Evolutionary conservation across 257 asterid species (phyloP).

Genomic region (Plantago major): DNA sequence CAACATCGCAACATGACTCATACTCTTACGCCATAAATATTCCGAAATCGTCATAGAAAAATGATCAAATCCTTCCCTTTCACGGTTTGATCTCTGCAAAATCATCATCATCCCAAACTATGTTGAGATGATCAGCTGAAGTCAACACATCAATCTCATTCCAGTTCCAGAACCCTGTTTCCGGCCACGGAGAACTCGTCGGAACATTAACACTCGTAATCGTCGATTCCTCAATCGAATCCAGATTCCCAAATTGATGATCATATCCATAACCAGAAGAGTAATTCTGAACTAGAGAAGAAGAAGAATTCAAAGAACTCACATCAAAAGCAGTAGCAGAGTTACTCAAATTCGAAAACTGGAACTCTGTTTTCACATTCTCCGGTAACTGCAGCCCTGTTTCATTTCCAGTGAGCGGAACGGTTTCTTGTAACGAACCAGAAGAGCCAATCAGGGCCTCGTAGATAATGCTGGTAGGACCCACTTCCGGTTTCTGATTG

Average conservation of each 20-base stretch:
- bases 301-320: slow-evolving; percentile 17
- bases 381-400: not conserved
- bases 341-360: slow-evolving; percentile 19
- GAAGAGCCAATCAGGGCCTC: slow-evolving; percentile 20
- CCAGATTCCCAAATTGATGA: slow-evolving; percentile 21
- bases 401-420: not conserved
- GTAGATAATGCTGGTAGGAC: slow-evolving; percentile 20
- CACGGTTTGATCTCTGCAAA: slow-evolving; percentile 29
- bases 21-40: not conserved
- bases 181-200: slow-evolving; percentile 24
- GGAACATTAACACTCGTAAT: slow-evolving; percentile 29
- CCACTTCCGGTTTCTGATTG: not conserved
- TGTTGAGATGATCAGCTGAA: slow-evolving; percentile 40
- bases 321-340: slow-evolving; percentile 2
- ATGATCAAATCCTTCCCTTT: not conserved
- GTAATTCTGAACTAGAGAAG: slow-evolving; percentile 3
- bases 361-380: slow-evolving; percentile 14
- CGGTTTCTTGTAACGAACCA: not conserved
- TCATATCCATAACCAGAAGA: not conserved
- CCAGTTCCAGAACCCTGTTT: slow-evolving; percentile 34
- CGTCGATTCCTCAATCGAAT: slow-evolving; percentile 27
- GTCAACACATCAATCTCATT: slow-evolving; percentile 30
- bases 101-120: slow-evolving; percentile 41
- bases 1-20: too few relatives aligned
- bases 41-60: not conserved